phyloP scores from a whole-genome alignment of 73 alveolate genomes.

The Paramecium caudatum region DNA sequence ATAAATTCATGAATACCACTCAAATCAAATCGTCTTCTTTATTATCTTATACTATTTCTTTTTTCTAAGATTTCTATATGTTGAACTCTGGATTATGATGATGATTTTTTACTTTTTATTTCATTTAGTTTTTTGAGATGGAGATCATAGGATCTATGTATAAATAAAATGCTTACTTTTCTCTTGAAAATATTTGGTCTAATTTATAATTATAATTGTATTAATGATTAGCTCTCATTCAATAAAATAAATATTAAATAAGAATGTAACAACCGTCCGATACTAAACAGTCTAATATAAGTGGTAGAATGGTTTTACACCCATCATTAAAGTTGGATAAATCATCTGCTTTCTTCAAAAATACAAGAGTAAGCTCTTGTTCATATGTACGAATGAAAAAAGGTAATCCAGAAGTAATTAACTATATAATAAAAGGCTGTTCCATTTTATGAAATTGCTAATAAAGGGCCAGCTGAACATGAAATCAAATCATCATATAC shows the following conservation, averaged over 20 bases:
- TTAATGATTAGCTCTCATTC: conserved; percentile 55
- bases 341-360: conserved; percentile 75
- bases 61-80: conserved; percentile 40
- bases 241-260: conserved; percentile 51
- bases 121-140: conserved; percentile 35
- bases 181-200: conserved; percentile 56
- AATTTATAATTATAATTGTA: conserved; percentile 65
- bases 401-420: conserved; percentile 67
- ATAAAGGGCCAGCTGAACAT: conserved; percentile 71
- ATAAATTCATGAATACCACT: background rate
- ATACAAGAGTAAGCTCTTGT: conserved; percentile 75
- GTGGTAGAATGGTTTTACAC: conserved; percentile 66
- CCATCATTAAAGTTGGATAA: conserved; percentile 63
- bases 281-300: background rate
- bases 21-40: conserved; percentile 51
- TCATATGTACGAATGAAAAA: conserved; percentile 73
- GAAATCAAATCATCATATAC: conserved; percentile 59
- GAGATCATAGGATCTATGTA: conserved; percentile 50
- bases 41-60: conserved; percentile 19
- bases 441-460: conserved; percentile 73
- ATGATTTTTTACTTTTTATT: conserved; percentile 5
- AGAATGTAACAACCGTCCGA: conserved; percentile 72
- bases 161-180: background rate
- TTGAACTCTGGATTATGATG: background rate
- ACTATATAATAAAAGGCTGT: conserved; percentile 20